These are phyloP conservation scores for Penicillium verrucosum DNA, from an alignment of 2,329 filamentous ascomycete species.

Conservation along the genomic window DNA sequence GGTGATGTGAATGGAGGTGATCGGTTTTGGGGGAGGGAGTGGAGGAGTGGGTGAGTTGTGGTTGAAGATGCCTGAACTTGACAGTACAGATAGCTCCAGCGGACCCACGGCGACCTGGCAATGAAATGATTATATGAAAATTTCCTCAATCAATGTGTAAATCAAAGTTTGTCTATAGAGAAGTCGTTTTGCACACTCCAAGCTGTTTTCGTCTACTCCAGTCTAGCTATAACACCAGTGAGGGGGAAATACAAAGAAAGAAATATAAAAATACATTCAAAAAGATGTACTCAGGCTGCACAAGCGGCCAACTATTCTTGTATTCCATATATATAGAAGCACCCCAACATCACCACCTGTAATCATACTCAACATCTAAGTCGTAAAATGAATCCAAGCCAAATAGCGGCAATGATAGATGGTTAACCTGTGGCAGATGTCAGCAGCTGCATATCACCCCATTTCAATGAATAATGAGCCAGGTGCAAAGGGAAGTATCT, in stretches of 20 bases:
- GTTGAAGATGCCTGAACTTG: neutral
- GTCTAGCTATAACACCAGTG: too few species aligned
- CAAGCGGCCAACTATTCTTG: too few species aligned
- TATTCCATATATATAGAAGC: neutral
- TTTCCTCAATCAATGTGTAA: neutral
- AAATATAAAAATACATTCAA: too few species aligned
- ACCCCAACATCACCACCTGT: too few species aligned
- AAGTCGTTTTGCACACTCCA: too few species aligned
- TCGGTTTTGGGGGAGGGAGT: neutral
- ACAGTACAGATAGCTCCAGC: neutral
- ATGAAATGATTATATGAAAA: neutral
- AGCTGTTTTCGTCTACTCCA: too few species aligned
- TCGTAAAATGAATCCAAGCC: too few species aligned
- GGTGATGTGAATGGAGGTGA: neutral
- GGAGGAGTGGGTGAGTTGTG: neutral
- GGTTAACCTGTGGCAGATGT: neutral
- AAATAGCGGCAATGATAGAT: neutral
- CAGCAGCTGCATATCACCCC: neutral
- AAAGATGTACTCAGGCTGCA: too few species aligned
- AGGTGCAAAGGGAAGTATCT: conserved; percentile 19
- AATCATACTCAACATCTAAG: neutral
- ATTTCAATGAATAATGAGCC: neutral
- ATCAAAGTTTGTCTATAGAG: too few species aligned
- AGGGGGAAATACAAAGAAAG: too few species aligned
- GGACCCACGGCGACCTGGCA: neutral